Conservation (phyloP, 176 grass and related monocot species). For the Paspalum notatum region DNA sequence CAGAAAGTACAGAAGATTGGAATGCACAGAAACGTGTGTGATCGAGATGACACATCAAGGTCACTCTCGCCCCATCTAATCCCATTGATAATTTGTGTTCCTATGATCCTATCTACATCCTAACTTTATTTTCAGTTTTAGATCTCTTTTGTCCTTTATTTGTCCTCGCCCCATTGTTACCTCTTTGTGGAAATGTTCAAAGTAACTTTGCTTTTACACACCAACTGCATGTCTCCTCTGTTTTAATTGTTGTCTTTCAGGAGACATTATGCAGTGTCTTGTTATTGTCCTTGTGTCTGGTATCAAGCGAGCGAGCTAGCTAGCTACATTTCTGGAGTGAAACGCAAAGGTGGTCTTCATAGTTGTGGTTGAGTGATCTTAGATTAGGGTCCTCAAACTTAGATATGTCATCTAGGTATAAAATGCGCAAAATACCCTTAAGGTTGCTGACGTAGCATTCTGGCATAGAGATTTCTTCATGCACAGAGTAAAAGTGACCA, state of each 20-base stretch:
- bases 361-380: too few species aligned
- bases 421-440: too few species aligned
- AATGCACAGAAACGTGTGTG: conserved; percentile 15
- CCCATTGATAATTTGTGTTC: conserved; percentile 14
- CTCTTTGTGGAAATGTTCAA: neutral
- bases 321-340: neutral
- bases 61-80: conserved; percentile 5
- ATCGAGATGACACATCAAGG: conserved; percentile 25
- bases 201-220: neutral
- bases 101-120: neutral
- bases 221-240: neutral
- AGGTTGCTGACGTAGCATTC: too few species aligned
- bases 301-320: neutral
- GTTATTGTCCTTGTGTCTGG: neutral
- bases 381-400: too few species aligned
- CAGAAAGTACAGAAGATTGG: neutral
- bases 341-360: neutral
- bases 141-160: conserved; percentile 5
- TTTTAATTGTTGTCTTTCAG: neutral
- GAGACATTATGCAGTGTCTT: neutral
- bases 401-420: too few species aligned
- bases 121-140: conserved; percentile 29
- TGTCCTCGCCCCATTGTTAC: neutral
- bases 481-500: neutral
- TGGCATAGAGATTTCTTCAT: neutral